These are phyloP conservation scores for Psidium friedrichsthalianum DNA, from an alignment of 345 rosid genomes.

Conservation along the genomic window DNA sequence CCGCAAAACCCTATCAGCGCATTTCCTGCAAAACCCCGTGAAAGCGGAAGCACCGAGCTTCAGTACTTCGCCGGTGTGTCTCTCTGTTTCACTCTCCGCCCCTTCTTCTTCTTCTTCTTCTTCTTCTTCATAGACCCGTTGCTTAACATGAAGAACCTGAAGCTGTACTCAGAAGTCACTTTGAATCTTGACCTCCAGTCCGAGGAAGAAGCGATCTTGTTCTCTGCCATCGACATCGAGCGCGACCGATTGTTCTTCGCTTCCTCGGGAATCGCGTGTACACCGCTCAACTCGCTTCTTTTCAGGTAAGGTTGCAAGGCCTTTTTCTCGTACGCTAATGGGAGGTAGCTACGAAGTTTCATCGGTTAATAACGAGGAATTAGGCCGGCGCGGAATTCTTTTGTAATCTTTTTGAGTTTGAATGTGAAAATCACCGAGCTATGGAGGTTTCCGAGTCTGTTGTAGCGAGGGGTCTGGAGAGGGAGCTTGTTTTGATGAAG, in stretches of 20 bases:
- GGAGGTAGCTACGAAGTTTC: not conserved
- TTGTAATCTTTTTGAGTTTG: not conserved
- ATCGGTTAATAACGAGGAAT: not conserved
- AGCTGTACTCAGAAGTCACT: slow-evolving; percentile 52
- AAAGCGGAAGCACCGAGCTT: not conserved
- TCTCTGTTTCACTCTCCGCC: not conserved
- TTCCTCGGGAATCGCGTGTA: slow-evolving; percentile 52
- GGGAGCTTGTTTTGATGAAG: not conserved
- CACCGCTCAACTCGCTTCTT: slow-evolving; percentile 45
- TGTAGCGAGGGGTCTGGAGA: not conserved
- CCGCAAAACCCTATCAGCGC: not conserved
- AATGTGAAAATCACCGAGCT: not conserved
- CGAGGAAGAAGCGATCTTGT: slow-evolving; percentile 34
- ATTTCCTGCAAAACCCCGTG: not conserved
- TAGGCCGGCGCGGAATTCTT: not conserved
- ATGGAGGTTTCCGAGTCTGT: not conserved
- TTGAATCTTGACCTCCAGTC: slow-evolving; percentile 47
- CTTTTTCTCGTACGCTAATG: not conserved
- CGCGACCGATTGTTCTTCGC: slow-evolving; percentile 77
- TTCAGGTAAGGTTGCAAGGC: slow-evolving; percentile 27
- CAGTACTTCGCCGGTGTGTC: not conserved
- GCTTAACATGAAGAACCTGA: slow-evolving; percentile 55
- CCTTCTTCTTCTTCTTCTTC: not conserved
- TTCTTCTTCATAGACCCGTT: not conserved
- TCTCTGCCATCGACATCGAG: slow-evolving; percentile 71